phyloP scores from a whole-genome alignment of 768 basidiomycete genomes.

The Hericium alpestre region DNA sequence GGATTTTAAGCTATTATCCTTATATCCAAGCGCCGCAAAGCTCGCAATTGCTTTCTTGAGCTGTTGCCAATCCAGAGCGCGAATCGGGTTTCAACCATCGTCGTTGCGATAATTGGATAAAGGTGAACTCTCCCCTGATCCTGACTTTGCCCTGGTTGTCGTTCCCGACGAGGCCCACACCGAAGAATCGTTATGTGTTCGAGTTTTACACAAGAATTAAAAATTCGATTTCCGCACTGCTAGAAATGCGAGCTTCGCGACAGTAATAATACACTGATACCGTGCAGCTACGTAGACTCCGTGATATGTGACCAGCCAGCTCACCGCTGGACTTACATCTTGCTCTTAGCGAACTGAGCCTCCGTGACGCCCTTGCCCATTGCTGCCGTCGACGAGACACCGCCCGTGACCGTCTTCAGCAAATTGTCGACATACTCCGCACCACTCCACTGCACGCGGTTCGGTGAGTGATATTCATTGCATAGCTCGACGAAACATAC shows the following conservation, averaged over 20 bases:
- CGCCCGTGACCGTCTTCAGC: slow-evolving; percentile 94
- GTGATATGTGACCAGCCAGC: neutral
- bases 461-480: slow-evolving; percentile 9
- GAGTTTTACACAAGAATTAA: neutral
- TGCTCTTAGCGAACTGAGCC: slow-evolving; percentile 56
- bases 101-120: no score
- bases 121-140: no score
- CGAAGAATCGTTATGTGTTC: no score
- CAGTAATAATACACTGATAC: neutral
- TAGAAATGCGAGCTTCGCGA: neutral
- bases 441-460: slow-evolving; percentile 69
- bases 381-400: slow-evolving; percentile 95
- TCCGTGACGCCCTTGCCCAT: slow-evolving; percentile 97
- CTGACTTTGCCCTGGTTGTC: no score
- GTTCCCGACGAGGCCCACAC: no score
- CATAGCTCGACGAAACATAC: slow-evolving; percentile 27
- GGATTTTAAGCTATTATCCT: no score
- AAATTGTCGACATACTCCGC: slow-evolving; percentile 87
- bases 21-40: no score
- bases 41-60: no score
- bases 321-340: slow-evolving; percentile 24
- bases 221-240: neutral
- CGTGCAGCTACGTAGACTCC: neutral
- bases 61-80: no score
- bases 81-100: no score